A percentile compares a stretch with the other conserved stretches of the same genome.
Conservation (phyloP, 306 rosid genomes). For the Sechiopsis laciniata region DNA sequence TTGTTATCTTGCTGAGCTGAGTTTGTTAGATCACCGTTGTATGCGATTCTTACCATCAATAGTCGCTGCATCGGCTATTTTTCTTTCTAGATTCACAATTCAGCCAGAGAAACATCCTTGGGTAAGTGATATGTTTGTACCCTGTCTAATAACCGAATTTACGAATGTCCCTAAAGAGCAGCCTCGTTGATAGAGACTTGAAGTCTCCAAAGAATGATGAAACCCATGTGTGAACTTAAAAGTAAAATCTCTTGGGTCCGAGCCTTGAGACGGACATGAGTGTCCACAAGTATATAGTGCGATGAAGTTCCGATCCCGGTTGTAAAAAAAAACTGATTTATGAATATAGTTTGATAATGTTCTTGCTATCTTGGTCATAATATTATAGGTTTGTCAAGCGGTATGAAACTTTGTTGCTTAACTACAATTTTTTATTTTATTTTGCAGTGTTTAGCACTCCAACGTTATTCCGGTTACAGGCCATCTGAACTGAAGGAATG, state of each 20-base stretch:
- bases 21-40: slow-evolving; percentile 34
- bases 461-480: slow-evolving; percentile 31
- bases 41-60: slow-evolving; percentile 37
- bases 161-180: too few relatives aligned
- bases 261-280: too few relatives aligned
- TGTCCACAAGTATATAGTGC: too few relatives aligned
- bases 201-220: too few relatives aligned
- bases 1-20: slow-evolving; percentile 44
- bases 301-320: too few relatives aligned
- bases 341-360: background rate
- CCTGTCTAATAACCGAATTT: background rate
- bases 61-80: slow-evolving; percentile 43
- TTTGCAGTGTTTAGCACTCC: slow-evolving; percentile 31
- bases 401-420: background rate
- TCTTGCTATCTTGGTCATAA: background rate
- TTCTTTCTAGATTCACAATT: slow-evolving; percentile 38
- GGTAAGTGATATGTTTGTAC: slow-evolving; percentile 31
- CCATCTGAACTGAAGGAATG: slow-evolving; percentile 37
- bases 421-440: background rate
- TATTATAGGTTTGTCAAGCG: background rate
- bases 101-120: slow-evolving; percentile 40
- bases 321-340: background rate
- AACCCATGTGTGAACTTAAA: too few relatives aligned
- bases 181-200: too few relatives aligned
- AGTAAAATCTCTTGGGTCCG: too few relatives aligned